These are phyloP conservation scores for Lagenaria siceraria DNA, from an alignment of 306 rosid species.

Conservation along the genomic window DNA sequence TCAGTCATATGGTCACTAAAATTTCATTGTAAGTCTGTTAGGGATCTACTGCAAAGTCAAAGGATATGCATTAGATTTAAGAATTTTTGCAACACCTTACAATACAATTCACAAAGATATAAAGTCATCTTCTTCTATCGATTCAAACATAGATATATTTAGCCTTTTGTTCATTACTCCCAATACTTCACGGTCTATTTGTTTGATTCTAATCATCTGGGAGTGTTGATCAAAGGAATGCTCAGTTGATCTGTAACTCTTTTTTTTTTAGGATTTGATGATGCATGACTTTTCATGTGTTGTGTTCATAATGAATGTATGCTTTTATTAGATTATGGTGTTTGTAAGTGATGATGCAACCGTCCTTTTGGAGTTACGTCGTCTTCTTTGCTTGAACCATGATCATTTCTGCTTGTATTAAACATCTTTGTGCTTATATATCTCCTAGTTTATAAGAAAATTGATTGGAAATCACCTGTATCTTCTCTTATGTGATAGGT, in stretches of 20 bases:
- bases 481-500: constrained; percentile 32
- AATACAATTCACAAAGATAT: neutral
- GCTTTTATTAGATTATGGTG: neutral
- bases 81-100: neutral
- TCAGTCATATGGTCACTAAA: neutral
- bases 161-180: neutral
- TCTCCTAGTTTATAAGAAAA: neutral
- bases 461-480: neutral
- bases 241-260: neutral
- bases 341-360: neutral
- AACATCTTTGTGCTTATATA: neutral
- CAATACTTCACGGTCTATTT: neutral
- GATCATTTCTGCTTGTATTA: neutral
- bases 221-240: neutral
- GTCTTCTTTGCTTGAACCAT: neutral
- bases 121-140: neutral
- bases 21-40: neutral
- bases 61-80: neutral
- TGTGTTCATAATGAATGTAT: neutral
- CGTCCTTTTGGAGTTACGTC: neutral
- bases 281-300: neutral
- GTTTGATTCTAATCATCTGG: neutral
- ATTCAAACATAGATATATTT: neutral
- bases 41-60: neutral
- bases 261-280: neutral